Percentiles rank a stretch among this genome's conserved stretches.
These are phyloP conservation scores for Beauveria varroae DNA, from an alignment of 2,329 filamentous ascomycete species.

Conservation along the genomic window DNA sequence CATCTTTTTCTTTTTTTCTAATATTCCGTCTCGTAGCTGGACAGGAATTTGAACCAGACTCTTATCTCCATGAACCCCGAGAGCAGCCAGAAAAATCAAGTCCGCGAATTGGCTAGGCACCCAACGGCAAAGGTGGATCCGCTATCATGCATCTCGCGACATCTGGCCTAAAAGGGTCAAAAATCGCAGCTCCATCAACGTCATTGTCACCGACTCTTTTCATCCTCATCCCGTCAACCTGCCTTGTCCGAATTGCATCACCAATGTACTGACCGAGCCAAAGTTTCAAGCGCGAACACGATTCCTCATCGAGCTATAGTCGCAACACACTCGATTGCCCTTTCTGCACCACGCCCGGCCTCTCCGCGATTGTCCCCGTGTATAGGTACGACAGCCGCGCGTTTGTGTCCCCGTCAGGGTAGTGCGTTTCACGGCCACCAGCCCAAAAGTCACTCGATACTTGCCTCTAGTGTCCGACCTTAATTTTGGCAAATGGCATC, in stretches of 20 bases:
- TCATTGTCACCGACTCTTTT: slow-evolving; percentile 3
- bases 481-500: slow-evolving; percentile 1
- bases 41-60: too few relatives aligned
- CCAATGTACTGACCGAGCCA: background rate
- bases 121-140: background rate
- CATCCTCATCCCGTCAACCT: background rate
- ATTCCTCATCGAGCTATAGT: background rate
- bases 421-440: background rate
- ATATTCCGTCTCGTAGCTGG: too few relatives aligned
- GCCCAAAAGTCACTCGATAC: background rate
- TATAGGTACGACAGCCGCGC: background rate
- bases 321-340: background rate
- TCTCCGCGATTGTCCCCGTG: too few relatives aligned
- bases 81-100: too few relatives aligned
- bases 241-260: background rate
- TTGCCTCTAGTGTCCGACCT: background rate
- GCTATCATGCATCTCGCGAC: slow-evolving; percentile 7
- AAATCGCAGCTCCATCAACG: slow-evolving; percentile 1
- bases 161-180: slow-evolving; percentile 12
- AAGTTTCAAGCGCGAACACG: background rate
- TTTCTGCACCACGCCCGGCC: background rate
- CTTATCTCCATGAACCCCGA: too few relatives aligned
- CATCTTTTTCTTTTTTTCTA: too few relatives aligned
- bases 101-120: background rate
- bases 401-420: background rate